Conservation (phyloP, 129 eudicot genomes). For the Chrysanthemum lavandulifolium region DNA sequence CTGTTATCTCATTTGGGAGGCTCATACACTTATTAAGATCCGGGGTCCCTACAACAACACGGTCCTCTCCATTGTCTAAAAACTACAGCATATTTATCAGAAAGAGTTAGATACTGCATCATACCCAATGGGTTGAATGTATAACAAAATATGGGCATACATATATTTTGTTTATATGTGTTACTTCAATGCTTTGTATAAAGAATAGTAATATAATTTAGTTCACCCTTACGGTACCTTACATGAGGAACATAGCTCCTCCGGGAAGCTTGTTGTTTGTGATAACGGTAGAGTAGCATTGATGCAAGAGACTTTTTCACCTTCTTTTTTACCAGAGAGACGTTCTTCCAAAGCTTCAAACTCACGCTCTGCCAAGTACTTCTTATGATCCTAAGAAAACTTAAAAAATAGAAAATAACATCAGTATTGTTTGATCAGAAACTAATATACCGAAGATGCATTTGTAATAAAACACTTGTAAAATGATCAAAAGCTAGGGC, state of each 20-base stretch:
- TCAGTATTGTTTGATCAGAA: slow-evolving; percentile 35
- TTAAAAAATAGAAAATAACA: slow-evolving; percentile 54
- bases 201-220: background rate
- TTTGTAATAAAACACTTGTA: background rate
- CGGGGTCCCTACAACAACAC: slow-evolving; percentile 74
- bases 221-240: slow-evolving; percentile 43
- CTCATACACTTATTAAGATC: slow-evolving; percentile 79
- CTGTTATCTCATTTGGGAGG: slow-evolving; percentile 88
- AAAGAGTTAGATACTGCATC: background rate
- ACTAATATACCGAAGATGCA: background rate
- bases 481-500: background rate
- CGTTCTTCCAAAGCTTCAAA: slow-evolving; percentile 86
- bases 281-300: slow-evolving; percentile 79
- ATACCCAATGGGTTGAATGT: background rate
- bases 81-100: slow-evolving; percentile 39
- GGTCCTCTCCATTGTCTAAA: slow-evolving; percentile 55
- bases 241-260: slow-evolving; percentile 58
- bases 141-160: background rate
- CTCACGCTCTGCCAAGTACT: slow-evolving; percentile 80
- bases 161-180: background rate
- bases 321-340: slow-evolving; percentile 62
- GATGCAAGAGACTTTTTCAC: slow-evolving; percentile 74
- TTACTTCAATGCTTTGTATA: background rate
- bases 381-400: slow-evolving; percentile 93
- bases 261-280: slow-evolving; percentile 36